Evolutionary conservation across 2,329 filamentous ascomycete genomes (phyloP).

Genomic region (Cladorrhinum sp.): DNA sequence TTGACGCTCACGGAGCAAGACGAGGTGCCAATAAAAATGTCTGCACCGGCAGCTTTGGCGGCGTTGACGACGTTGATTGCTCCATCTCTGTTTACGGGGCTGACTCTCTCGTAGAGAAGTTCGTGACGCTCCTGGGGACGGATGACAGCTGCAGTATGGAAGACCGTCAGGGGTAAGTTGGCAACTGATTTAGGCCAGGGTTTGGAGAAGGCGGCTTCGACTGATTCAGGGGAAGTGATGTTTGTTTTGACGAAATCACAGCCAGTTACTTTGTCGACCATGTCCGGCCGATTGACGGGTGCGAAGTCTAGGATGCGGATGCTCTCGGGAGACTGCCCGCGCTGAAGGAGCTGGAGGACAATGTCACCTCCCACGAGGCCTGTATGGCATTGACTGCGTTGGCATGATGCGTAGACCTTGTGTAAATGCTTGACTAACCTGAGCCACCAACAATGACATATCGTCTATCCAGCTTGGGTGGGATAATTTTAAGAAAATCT

Average conservation of each 20-base stretch:
- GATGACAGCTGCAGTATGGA: conserved; percentile 56
- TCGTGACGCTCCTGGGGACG: conserved; percentile 47
- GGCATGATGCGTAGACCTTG: conserved; percentile 1
- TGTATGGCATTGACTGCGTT: conserved; percentile 26
- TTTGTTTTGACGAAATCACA: conserved; percentile 48
- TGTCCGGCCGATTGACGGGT: conserved; percentile 41
- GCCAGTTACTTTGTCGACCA: conserved; percentile 35
- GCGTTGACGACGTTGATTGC: conserved; percentile 47
- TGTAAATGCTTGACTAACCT: conserved; percentile 33
- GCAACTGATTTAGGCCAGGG: conserved; percentile 44
- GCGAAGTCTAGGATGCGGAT: conserved; percentile 55
- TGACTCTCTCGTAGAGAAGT: conserved; percentile 43
- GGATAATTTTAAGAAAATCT: conserved; percentile 38
- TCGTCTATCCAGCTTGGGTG: conserved; percentile 39
- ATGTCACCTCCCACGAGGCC: conserved; percentile 56
- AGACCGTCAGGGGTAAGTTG: conserved; percentile 51
- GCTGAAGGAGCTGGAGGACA: conserved; percentile 50
- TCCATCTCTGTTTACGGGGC: conserved; percentile 49
- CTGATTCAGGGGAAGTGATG: conserved; percentile 45
- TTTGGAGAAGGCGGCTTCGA: conserved; percentile 43
- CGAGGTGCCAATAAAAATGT: conserved; percentile 52
- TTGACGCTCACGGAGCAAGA: conserved; percentile 46
- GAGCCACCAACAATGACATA: conserved; percentile 47
- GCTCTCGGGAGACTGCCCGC: conserved; percentile 47
- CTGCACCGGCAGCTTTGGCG: conserved; percentile 44